These are phyloP conservation scores for Tetrapisispora phaffii DNA, from an alignment of 805 yeast genomes.

Conservation along the genomic window DNA sequence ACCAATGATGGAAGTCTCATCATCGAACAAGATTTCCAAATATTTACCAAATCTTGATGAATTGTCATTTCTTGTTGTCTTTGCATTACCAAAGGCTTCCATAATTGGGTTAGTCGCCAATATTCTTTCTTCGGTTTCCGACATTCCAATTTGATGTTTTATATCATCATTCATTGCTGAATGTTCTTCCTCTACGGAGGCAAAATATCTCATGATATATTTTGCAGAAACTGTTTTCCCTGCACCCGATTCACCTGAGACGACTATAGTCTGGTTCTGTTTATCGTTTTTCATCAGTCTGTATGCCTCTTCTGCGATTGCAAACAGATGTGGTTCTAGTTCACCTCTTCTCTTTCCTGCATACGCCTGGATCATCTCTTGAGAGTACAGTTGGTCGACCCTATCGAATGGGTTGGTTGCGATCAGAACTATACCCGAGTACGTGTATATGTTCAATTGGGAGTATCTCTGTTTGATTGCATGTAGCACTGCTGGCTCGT, in stretches of 20 bases:
- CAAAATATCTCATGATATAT: slow-evolving; percentile 94
- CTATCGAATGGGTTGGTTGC: slow-evolving; percentile 94
- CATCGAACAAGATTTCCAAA: slow-evolving; percentile 78
- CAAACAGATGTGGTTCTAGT: slow-evolving; percentile 92
- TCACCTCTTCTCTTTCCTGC: slow-evolving; percentile 91
- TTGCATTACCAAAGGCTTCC: slow-evolving; percentile 92
- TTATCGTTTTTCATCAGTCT: slow-evolving; percentile 83
- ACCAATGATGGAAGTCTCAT: slow-evolving; percentile 71
- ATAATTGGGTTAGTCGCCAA: slow-evolving; percentile 89
- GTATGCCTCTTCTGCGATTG: slow-evolving; percentile 96
- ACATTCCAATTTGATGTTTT: slow-evolving; percentile 50
- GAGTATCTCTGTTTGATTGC: slow-evolving; percentile 85
- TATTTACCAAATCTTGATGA: slow-evolving; percentile 94
- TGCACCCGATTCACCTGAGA: slow-evolving; percentile 97
- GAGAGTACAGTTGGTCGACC: slow-evolving; percentile 82
- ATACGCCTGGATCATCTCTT: slow-evolving; percentile 88
- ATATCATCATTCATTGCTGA: slow-evolving; percentile 27
- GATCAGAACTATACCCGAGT: slow-evolving; percentile 91
- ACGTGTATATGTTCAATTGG: slow-evolving; percentile 86
- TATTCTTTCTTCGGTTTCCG: slow-evolving; percentile 86
- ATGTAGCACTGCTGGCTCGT: slow-evolving; percentile 93
- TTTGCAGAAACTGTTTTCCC: slow-evolving; percentile 97
- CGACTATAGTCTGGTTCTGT: slow-evolving; percentile 89
- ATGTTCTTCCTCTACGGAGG: slow-evolving; percentile 64
- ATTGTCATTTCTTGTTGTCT: slow-evolving; percentile 81